A percentile compares a stretch with the other conserved stretches of the same genome.
Conservation (phyloP, 1,284 basidiomycete species). For the Phlebopus sp. region DNA sequence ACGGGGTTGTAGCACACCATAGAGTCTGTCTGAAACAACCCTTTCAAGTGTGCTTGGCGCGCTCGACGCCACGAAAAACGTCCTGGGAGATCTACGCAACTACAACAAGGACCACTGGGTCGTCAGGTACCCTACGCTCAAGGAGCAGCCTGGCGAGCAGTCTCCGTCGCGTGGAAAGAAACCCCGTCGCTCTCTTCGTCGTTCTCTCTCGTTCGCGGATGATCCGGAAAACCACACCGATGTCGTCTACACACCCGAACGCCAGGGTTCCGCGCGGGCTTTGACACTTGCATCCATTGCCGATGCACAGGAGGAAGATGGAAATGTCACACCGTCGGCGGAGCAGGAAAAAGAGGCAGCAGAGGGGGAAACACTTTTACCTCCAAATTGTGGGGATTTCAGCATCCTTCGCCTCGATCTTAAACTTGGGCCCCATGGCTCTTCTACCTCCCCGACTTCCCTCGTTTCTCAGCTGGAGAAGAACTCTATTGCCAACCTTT, state of each 20-base stretch:
- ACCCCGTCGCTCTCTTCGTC: constrained; percentile 46
- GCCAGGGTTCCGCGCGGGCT: constrained; percentile 51
- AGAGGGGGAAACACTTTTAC: constrained; percentile 42
- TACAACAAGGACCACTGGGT: constrained; percentile 89
- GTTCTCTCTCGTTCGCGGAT: constrained; percentile 80
- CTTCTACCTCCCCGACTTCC: constrained; percentile 68
- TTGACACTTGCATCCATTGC: constrained; percentile 53
- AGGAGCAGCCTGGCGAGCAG: constrained; percentile 19
- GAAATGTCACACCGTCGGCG: constrained; percentile 26
- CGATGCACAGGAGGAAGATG: constrained; percentile 40
- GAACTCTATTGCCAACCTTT: constrained; percentile 86
- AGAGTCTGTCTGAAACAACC: constrained; percentile 7
- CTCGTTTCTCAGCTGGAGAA: constrained; percentile 93
- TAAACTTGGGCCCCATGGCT: constrained; percentile 78
- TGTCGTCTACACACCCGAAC: constrained; percentile 55
- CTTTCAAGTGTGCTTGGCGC: constrained; percentile 65
- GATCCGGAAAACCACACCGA: constrained; percentile 69
- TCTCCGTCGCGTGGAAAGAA: constrained; percentile 28
- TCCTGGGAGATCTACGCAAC: constrained; percentile 70
- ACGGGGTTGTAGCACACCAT: not conserved
- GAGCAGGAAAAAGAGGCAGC: constrained; percentile 35
- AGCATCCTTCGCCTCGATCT: constrained; percentile 90
- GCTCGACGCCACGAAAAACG: constrained; percentile 66
- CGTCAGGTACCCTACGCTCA: constrained; percentile 79
- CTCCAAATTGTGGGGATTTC: constrained; percentile 57